phyloP scores from a whole-genome alignment of 306 rosid species.

The Vicia villosa region DNA sequence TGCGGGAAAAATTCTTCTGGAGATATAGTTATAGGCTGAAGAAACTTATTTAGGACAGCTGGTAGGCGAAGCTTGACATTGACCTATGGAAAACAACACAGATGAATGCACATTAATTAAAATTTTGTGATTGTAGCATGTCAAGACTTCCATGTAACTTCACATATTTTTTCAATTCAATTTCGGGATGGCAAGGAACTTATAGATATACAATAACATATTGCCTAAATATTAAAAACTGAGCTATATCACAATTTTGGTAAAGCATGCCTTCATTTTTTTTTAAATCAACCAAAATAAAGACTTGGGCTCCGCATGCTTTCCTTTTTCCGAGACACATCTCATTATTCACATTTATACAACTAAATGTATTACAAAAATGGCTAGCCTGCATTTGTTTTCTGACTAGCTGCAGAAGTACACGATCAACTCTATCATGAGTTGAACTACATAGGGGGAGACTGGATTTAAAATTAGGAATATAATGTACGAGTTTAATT shows the following conservation, averaged over 20 bases:
- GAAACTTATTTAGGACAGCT: slow-evolving; percentile 85
- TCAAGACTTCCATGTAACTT: slow-evolving; percentile 21
- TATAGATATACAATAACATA: neutral
- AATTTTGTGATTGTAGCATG: slow-evolving; percentile 20
- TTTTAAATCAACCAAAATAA: neutral
- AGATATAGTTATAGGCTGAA: slow-evolving; percentile 82
- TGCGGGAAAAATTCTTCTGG: slow-evolving; percentile 94
- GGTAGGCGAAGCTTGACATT: slow-evolving; percentile 93
- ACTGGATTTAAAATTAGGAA: slow-evolving; percentile 5
- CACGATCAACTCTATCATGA: slow-evolving; percentile 17
- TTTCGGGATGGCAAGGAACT: neutral
- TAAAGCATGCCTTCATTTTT: slow-evolving; percentile 16
- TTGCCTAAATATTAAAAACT: slow-evolving; percentile 6
- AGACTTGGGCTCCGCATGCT: slow-evolving; percentile 18
- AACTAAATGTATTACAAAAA: slow-evolving; percentile 13
- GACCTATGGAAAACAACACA: slow-evolving; percentile 58
- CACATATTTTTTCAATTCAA: slow-evolving; percentile 2
- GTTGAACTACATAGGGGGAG: neutral
- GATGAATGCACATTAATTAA: slow-evolving; percentile 29
- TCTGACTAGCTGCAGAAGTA: slow-evolving; percentile 12
- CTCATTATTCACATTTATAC: slow-evolving; percentile 4
- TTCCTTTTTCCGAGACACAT: slow-evolving; percentile 26
- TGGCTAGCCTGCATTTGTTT: neutral
- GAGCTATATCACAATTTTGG: slow-evolving; percentile 3
- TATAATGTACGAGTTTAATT: slow-evolving; percentile 27